phyloP scores from a whole-genome alignment of 495 filamentous ascomycete species.

The Aspergillus nidulans region DNA sequence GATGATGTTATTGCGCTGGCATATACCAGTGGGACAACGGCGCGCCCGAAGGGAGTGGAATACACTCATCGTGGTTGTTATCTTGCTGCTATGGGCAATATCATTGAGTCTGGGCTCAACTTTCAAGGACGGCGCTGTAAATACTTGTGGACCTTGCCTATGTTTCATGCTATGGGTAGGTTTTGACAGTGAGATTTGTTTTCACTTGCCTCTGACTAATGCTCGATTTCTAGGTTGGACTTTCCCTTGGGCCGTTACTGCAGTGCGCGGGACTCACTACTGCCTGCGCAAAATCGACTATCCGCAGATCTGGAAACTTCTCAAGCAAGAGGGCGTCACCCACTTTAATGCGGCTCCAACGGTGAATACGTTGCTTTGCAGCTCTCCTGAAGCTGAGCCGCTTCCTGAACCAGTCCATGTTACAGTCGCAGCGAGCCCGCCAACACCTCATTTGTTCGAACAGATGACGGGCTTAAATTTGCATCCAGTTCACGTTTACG shows the following conservation, averaged over 20 bases:
- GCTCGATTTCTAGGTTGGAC: constrained; percentile 54
- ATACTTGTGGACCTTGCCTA: constrained; percentile 90
- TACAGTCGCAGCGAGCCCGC: constrained; percentile 89
- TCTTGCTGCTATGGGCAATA: constrained; percentile 75
- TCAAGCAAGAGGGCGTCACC: constrained; percentile 80
- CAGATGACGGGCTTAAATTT: constrained; percentile 87
- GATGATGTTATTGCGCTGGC: constrained; percentile 77
- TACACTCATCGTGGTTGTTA: constrained; percentile 87
- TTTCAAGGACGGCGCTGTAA: constrained; percentile 59
- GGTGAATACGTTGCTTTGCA: constrained; percentile 90
- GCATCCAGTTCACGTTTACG: constrained; percentile 90
- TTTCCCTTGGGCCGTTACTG: constrained; percentile 84
- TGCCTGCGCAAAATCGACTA: constrained; percentile 95
- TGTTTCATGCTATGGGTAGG: constrained; percentile 89
- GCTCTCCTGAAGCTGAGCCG: constrained; percentile 60
- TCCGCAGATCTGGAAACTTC: constrained; percentile 78
- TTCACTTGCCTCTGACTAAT: not conserved
- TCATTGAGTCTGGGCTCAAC: constrained; percentile 86
- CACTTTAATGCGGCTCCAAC: constrained; percentile 97
- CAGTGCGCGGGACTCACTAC: constrained; percentile 89
- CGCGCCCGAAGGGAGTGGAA: constrained; percentile 87
- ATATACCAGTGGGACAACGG: constrained; percentile 93
- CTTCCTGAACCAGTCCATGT: constrained; percentile 73
- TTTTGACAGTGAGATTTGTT: not conserved
- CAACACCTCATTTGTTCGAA: constrained; percentile 83